Evolutionary conservation across 352 stramenopile genomes (phyloP), one percentile per base, ranked within the genome.

Genomic region (Globisporangium emineosum): DNA sequence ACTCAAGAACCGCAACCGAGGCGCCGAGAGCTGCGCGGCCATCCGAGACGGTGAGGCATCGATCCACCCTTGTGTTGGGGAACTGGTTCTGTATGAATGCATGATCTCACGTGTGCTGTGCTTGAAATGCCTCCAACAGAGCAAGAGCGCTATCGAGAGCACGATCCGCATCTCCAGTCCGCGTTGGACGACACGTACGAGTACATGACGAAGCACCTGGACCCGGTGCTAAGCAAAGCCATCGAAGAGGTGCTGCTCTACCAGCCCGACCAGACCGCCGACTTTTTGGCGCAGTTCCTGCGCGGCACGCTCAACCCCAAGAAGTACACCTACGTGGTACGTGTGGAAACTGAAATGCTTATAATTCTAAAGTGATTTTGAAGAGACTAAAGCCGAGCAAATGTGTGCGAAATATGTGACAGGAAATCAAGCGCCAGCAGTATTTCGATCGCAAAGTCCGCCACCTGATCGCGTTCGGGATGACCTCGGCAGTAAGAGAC

Each of bases 371-470:
- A 27, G n/a, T 27, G 21, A 5, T 5, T 29, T 17, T 32, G 1
- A 13, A n/a, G 25, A 10, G n/a, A 4, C n/a, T 17, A 7, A 37
- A 23, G 12, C 29, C 23, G 37, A 43, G 37, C 37, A 15, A 19
- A 52, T 21, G 3, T 37, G 9, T 27, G 56, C 47, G 8, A 55
- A 25, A 55, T 19, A 15, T 32, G 17, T 35, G 49, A 37, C 59
- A 93, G 84, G 76, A 90, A 63, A 60, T 90, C 19, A 77, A 84
- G 53, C 76, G 81, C 10, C 81, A 90, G 70, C 66, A 78, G 33
- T 91, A 90, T 63, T 91, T 86, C 49, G 85, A 93, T 40, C 79
- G 82, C 52, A 90, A 91, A 63, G 76, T 93, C n/a, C 81, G 81
- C 25, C 78, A 88, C 35, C 67, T 91, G n/a, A 65, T 91, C 30